These are phyloP conservation scores for Zarea fungicola DNA, from an alignment of 2,329 filamentous ascomycete genomes.

Conservation along the genomic window DNA sequence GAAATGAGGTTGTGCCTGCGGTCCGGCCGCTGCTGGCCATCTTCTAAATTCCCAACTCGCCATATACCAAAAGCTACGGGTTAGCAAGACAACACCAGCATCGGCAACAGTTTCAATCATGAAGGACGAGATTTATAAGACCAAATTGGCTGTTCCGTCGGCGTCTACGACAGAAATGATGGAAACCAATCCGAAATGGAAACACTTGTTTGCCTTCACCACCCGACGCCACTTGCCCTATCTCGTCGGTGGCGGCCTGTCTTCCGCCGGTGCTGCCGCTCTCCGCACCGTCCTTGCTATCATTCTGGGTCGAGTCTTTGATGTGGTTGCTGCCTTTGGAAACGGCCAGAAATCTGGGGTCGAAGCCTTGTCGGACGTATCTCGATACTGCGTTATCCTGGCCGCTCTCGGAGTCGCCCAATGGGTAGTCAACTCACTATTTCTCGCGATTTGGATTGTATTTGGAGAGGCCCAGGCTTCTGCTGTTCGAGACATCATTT, in stretches of 20 bases:
- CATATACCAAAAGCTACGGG: too few species aligned
- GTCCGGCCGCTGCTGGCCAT: neutral
- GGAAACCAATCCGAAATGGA: constrained; percentile 26
- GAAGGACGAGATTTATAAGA: neutral
- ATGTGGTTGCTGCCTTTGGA: constrained; percentile 63
- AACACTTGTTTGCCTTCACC: constrained; percentile 66
- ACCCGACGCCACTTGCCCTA: constrained; percentile 52
- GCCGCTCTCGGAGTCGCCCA: constrained; percentile 56
- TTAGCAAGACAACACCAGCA: too few species aligned
- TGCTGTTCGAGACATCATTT: constrained; percentile 58
- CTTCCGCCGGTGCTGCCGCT: constrained; percentile 55
- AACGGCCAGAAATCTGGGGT: constrained; percentile 42
- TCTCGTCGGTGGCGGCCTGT: constrained; percentile 48
- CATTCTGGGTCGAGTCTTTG: constrained; percentile 70
- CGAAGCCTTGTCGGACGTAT: constrained; percentile 51
- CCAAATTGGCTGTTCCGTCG: too few species aligned
- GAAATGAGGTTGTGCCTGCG: neutral
- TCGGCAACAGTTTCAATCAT: neutral
- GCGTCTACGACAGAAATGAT: neutral
- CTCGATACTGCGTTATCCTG: constrained; percentile 57
- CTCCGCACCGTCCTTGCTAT: constrained; percentile 62
- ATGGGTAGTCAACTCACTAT: constrained; percentile 62
- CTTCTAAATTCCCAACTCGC: too few species aligned
- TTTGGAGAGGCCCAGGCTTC: constrained; percentile 80
- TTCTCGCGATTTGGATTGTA: constrained; percentile 65